Conservation (phyloP, 768 basidiomycete species). For the Collybia nuda region DNA sequence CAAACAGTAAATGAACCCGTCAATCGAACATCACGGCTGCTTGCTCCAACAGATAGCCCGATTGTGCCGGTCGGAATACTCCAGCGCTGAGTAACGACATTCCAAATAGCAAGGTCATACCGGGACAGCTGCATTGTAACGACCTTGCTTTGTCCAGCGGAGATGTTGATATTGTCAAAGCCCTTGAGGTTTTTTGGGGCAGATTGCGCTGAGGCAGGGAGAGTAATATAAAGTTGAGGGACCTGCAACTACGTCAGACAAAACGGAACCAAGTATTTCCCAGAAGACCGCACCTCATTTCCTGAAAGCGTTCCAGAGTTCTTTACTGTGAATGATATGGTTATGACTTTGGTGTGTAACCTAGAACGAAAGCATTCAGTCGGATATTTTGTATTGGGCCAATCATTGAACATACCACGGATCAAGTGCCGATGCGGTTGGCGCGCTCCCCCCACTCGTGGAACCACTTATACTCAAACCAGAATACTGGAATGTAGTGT, state of each 20-base stretch:
- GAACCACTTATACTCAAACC: constrained; percentile 40
- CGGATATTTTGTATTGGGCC: not conserved
- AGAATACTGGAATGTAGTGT: constrained; percentile 57
- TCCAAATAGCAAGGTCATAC: constrained; percentile 56
- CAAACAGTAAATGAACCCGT: constrained; percentile 38
- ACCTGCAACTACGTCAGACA: constrained; percentile 28
- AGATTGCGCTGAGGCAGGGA: constrained; percentile 44
- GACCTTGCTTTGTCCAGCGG: constrained; percentile 40
- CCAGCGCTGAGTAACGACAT: constrained; percentile 56
- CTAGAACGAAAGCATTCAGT: constrained; percentile 21
- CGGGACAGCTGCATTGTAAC: constrained; percentile 49
- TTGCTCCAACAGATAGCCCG: constrained; percentile 47
- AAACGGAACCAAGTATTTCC: not conserved
- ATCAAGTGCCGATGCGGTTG: constrained; percentile 50
- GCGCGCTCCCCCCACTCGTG: constrained; percentile 39
- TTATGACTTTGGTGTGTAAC: constrained; percentile 52
- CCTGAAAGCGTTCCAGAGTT: constrained; percentile 58
- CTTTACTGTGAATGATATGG: constrained; percentile 47
- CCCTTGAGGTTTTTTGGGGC: constrained; percentile 56
- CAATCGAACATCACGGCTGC: constrained; percentile 47
- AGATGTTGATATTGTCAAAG: constrained; percentile 50
- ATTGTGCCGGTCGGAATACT: constrained; percentile 47
- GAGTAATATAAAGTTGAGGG: constrained; percentile 54
- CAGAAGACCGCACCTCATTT: constrained; percentile 42
- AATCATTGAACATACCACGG: constrained; percentile 35